A percentile compares a stretch with the other conserved stretches of the same genome.
Conservation (phyloP, 2,329 filamentous ascomycete genomes). For the Paraphaeosphaeria minitans region DNA sequence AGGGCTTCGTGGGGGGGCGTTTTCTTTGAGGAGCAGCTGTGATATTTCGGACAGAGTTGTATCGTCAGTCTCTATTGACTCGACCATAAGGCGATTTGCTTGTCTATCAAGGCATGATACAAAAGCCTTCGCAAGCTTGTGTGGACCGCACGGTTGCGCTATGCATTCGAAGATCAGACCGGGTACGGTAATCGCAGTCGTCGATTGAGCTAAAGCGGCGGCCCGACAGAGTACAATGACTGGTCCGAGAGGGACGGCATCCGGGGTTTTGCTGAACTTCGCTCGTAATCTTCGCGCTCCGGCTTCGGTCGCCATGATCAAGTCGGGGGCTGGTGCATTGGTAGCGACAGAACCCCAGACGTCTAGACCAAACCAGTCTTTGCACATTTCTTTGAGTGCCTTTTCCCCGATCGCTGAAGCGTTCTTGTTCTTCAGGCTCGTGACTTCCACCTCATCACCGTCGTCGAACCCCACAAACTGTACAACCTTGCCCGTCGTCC, state of each 20-base stretch:
- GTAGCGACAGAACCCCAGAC: slow-evolving; percentile 22
- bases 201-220: slow-evolving; percentile 42
- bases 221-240: slow-evolving; percentile 44
- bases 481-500: slow-evolving; percentile 37
- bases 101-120: slow-evolving; percentile 41
- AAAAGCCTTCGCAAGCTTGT: slow-evolving; percentile 46
- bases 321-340: slow-evolving; percentile 25
- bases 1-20: slow-evolving; percentile 21
- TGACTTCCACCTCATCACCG: slow-evolving; percentile 35
- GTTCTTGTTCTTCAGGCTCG: slow-evolving; percentile 40
- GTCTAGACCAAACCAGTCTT: slow-evolving; percentile 45
- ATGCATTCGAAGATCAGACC: slow-evolving; percentile 44
- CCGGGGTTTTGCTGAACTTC: slow-evolving; percentile 28
- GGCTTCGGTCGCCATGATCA: slow-evolving; percentile 41
- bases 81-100: slow-evolving; percentile 23
- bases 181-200: slow-evolving; percentile 41
- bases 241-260: slow-evolving; percentile 26
- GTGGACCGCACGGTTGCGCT: slow-evolving; percentile 44
- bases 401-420: slow-evolving; percentile 37
- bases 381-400: slow-evolving; percentile 39
- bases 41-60: slow-evolving; percentile 23
- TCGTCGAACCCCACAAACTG: slow-evolving; percentile 43
- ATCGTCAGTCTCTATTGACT: slow-evolving; percentile 23
- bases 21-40: slow-evolving; percentile 36
- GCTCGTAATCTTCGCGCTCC: slow-evolving; percentile 37